These are phyloP conservation scores for Pelagophyceae sp. DNA, from an alignment of 352 stramenopile genomes.

Conservation along the genomic window DNA sequence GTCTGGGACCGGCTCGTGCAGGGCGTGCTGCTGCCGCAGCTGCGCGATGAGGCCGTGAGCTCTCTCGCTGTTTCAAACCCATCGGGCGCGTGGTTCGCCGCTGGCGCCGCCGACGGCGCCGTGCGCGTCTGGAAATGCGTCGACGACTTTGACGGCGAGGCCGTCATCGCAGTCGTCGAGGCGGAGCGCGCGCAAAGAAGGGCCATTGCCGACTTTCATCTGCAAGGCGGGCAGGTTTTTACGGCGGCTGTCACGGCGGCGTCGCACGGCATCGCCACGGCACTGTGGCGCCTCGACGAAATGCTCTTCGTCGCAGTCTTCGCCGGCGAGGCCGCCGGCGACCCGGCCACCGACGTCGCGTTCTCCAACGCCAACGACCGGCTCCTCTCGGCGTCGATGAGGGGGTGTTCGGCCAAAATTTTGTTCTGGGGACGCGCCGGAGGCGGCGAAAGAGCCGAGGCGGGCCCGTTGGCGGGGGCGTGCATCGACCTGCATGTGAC, in stretches of 20 bases:
- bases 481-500: conserved; percentile 22
- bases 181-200: neutral
- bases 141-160: neutral
- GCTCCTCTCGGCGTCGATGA: conserved; percentile 82
- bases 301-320: too few relatives aligned
- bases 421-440: conserved; percentile 48
- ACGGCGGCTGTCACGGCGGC: too few relatives aligned
- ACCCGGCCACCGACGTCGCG: conserved; percentile 81
- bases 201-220: too few relatives aligned
- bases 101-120: neutral
- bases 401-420: conserved; percentile 70
- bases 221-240: too few relatives aligned
- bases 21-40: neutral
- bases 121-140: neutral
- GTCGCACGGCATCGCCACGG: too few relatives aligned
- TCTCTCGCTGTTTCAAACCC: neutral
- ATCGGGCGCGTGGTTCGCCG: neutral
- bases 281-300: too few relatives aligned
- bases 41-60: neutral
- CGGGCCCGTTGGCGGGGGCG: neutral
- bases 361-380: conserved; percentile 77
- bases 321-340: conserved; percentile 68
- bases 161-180: neutral
- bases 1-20: neutral
- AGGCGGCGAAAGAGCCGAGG: neutral